Evolutionary conservation across 2,329 filamentous ascomycete species (phyloP).

Genomic region (Xylaria arbuscula): DNA sequence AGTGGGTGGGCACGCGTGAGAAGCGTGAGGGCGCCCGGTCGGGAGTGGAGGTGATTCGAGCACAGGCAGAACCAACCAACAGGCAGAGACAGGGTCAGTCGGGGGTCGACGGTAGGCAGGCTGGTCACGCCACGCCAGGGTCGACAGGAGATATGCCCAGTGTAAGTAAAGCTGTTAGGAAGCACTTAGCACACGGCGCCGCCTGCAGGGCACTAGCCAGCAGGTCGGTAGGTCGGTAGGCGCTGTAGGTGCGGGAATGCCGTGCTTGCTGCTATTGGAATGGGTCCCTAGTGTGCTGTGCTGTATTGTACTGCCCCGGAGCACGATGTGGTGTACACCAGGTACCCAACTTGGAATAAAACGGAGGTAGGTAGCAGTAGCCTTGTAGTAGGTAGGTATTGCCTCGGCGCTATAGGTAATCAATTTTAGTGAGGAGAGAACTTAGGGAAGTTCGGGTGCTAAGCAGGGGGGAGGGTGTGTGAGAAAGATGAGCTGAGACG

Average conservation of each 20-base stretch:
- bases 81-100: constrained; percentile 16
- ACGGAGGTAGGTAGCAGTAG: background rate
- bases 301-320: background rate
- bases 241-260: background rate
- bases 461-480: constrained; percentile 25
- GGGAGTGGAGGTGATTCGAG: constrained; percentile 48
- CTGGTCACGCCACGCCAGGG: constrained; percentile 8
- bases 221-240: background rate
- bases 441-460: constrained; percentile 9
- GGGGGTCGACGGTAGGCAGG: constrained; percentile 8
- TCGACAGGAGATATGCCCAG: background rate
- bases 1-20: constrained; percentile 40
- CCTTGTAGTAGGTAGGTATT: background rate
- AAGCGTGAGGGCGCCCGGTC: constrained; percentile 46
- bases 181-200: background rate
- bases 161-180: background rate
- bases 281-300: background rate
- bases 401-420: constrained; percentile 9
- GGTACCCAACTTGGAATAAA: background rate
- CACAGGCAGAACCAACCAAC: constrained; percentile 28
- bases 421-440: constrained; percentile 5
- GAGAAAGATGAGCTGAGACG: constrained; percentile 23
- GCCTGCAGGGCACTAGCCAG: background rate
- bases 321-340: background rate
- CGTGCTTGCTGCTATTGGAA: background rate